A percentile compares a stretch with the other conserved stretches of the same genome.
These are phyloP conservation scores for Oryza meridionalis DNA, from an alignment of 176 grass and related monocot species.

Conservation along the genomic window DNA sequence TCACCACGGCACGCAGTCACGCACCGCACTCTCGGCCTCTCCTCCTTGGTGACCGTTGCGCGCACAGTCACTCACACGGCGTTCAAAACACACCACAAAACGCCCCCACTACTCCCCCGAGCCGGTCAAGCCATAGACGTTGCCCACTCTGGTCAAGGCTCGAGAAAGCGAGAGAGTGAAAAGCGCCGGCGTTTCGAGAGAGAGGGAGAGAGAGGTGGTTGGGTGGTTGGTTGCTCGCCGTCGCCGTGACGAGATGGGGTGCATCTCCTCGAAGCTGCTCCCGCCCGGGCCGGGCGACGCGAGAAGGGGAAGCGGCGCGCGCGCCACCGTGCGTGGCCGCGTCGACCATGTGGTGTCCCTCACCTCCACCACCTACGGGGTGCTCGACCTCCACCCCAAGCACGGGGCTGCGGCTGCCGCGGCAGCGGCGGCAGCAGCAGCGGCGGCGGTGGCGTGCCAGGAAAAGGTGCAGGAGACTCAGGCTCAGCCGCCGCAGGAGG, in stretches of 20 bases:
- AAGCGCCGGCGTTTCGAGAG: background rate
- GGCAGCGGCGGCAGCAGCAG: background rate
- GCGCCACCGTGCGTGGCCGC: slow-evolving; percentile 47
- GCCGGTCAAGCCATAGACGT: slow-evolving; percentile 4
- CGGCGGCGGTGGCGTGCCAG: background rate
- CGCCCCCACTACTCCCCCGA: slow-evolving; percentile 5
- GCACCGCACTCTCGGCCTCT: too few relatives aligned
- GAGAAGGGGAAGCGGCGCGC: slow-evolving; percentile 31
- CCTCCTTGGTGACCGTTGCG: slow-evolving; percentile 51
- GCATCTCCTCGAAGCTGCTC: slow-evolving; percentile 91
- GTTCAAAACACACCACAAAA: slow-evolving; percentile 53
- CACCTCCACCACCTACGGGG: slow-evolving; percentile 92
- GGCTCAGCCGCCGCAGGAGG: slow-evolving; percentile 46
- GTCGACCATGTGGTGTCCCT: slow-evolving; percentile 86
- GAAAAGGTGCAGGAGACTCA: slow-evolving; percentile 22
- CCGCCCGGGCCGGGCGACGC: slow-evolving; percentile 55
- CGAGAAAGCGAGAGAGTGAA: slow-evolving; percentile 27
- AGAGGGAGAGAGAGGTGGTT: background rate
- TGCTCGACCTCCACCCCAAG: slow-evolving; percentile 66
- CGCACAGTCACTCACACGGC: slow-evolving; percentile 7
- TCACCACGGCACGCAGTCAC: background rate
- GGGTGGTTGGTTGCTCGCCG: background rate
- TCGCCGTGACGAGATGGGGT: slow-evolving; percentile 57
- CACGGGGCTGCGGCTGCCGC: background rate
- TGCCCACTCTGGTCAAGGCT: background rate